These are phyloP conservation scores for Lenzites betulinus DNA, from an alignment of 768 basidiomycete genomes.

Conservation along the genomic window DNA sequence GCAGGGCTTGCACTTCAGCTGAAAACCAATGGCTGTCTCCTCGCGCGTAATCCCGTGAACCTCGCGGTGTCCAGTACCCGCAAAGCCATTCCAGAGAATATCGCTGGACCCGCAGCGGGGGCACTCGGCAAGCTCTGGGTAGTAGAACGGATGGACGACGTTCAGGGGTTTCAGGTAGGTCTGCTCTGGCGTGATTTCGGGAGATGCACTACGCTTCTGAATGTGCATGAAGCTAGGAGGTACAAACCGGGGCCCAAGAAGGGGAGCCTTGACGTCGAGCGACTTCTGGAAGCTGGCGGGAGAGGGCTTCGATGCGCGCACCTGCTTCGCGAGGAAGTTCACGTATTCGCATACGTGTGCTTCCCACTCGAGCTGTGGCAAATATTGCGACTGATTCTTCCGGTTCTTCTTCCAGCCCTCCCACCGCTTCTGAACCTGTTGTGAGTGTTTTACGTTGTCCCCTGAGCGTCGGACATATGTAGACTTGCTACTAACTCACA, in stretches of 20 bases:
- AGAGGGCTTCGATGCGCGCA: not conserved
- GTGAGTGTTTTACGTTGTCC: no score
- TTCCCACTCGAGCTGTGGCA: conserved; percentile 27
- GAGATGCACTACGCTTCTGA: conserved; percentile 6
- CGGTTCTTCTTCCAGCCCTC: not conserved
- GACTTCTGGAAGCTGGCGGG: no score
- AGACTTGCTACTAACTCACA: no score
- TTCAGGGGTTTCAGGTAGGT: conserved; percentile 27
- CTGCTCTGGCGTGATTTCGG: conserved; percentile 6
- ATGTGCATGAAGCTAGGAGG: conserved; percentile 22
- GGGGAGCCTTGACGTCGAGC: conserved; percentile 15
- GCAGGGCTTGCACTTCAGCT: conserved; percentile 22
- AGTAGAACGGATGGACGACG: conserved; percentile 29
- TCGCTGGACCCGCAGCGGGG: conserved; percentile 12
- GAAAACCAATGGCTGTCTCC: conserved; percentile 21
- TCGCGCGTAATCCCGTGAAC: conserved; percentile 22
- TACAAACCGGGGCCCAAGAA: conserved; percentile 27
- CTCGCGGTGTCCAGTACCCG: conserved; percentile 21
- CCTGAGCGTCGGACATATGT: no score
- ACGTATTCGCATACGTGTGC: conserved; percentile 28
- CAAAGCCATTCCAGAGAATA: conserved; percentile 21
- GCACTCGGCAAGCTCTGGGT: conserved; percentile 12
- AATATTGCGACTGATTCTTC: not conserved
- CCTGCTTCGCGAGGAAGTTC: conserved; percentile 12
- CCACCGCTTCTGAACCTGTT: conserved; percentile 4